Evolutionary conservation across 495 filamentous ascomycete genomes (phyloP), one percentile per base, ranked within the genome.

Genomic region (Astrothelium macrocarpum): DNA sequence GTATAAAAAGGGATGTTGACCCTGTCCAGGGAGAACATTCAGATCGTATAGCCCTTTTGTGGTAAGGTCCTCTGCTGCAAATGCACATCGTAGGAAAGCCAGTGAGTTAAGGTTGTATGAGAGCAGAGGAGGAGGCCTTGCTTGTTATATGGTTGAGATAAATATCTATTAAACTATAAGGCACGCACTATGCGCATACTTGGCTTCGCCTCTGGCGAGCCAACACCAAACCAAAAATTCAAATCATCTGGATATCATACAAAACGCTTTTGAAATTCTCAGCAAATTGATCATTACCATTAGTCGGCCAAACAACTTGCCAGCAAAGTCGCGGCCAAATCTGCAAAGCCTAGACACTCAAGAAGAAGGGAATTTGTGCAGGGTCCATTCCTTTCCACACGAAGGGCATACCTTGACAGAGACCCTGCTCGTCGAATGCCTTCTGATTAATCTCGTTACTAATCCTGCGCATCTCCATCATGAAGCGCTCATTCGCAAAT

Each of bases 381-480:
- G 73, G 73, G 65, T 73, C 71, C 32, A 74, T 62, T 23, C 65
- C 64, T 65, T 71, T 34, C 73, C 73, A 77, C 5, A 76, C 42
- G 62, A 77, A 76, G 42, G 75, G 75, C 75, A 77, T 77, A 11
- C 74, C 75, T 59, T 72, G 70, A 32, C 61, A 65, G 20, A 77
- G 66, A 28, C 75, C 75, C 2, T 71, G 59, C 34, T 53, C 59
- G 66, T 74, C 74, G 66, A 77, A 77, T 0, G 29, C 61, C 39
- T 70, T 71, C 2, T 59, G 60, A 26, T 61, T 65, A 26, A 76
- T 65, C 31, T 65, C 45, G 12, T 58, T 60, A 59, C 74, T 74
- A 58, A 76, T 69, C 11, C 12, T 45, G 39, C 68, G 46, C 67
- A 75, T 72, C 31, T 64, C 45, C 29, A n/a, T 58, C 60, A 49